Conservation (phyloP, 257 asterid genomes). For the Solanum verrucosum region DNA sequence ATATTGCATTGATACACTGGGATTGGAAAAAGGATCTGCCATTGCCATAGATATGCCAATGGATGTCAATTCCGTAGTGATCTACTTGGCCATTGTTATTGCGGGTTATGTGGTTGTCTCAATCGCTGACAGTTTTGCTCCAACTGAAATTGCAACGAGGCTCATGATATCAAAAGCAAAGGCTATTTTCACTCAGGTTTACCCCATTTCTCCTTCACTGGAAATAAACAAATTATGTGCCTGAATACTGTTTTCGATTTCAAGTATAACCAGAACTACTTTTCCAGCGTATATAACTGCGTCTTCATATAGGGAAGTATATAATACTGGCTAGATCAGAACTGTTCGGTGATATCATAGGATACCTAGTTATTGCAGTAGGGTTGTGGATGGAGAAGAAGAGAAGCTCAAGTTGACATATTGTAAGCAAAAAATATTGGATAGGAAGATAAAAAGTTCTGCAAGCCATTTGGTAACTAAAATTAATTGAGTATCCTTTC, state of each 20-base stretch:
- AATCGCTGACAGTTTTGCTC: slow-evolving; percentile 95
- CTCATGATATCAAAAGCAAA: slow-evolving; percentile 71
- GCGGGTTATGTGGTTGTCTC: slow-evolving; percentile 93
- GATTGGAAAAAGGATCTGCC: slow-evolving; percentile 79
- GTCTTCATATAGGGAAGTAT: not conserved
- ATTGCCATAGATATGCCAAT: slow-evolving; percentile 96
- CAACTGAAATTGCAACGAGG: slow-evolving; percentile 81
- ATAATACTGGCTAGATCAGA: not conserved
- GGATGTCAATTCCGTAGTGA: slow-evolving; percentile 82
- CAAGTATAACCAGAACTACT: not conserved
- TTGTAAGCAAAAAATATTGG: not conserved
- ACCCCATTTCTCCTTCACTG: not conserved
- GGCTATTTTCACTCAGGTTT: slow-evolving; percentile 92
- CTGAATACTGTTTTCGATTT: not conserved
- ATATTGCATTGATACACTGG: slow-evolving; percentile 67
- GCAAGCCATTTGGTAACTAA: not conserved
- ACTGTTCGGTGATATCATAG: not conserved
- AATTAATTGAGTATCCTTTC: not conserved
- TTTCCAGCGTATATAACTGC: not conserved
- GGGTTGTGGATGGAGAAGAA: not conserved
- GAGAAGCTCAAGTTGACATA: not conserved
- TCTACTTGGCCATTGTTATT: slow-evolving; percentile 89
- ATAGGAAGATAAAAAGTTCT: not conserved
- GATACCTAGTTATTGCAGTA: not conserved
- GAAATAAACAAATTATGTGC: not conserved